Percentiles rank a stretch among this genome's conserved stretches.
Evolutionary conservation across 2,329 filamentous ascomycete genomes (phyloP).

Genomic region (Geosmithia morbida): DNA sequence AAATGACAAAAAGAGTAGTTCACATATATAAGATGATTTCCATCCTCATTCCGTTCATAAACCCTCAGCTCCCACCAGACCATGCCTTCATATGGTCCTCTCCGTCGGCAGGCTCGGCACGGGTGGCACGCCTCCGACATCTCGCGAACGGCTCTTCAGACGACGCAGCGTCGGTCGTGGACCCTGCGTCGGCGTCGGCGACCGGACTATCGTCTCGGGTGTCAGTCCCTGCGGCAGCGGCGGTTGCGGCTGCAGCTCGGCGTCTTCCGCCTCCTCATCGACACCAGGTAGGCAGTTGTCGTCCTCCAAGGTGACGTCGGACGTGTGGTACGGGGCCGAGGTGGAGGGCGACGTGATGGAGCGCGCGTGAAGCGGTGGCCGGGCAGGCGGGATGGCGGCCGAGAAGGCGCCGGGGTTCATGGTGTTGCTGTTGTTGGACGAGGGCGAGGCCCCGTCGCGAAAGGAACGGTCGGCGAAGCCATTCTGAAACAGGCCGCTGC

Average conservation of each 20-base stretch:
- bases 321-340: constrained; percentile 38
- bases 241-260: too few species aligned
- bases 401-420: constrained; percentile 50
- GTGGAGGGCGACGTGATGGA: constrained; percentile 72
- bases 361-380: constrained; percentile 62
- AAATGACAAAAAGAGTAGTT: background rate
- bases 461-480: constrained; percentile 66
- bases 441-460: constrained; percentile 28
- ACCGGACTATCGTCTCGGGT: constrained; percentile 23
- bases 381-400: constrained; percentile 20
- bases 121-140: constrained; percentile 19
- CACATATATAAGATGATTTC: background rate
- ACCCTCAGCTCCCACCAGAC: too few species aligned
- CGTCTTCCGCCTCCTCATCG: constrained; percentile 65
- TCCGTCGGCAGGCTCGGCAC: constrained; percentile 12
- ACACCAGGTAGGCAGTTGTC: constrained; percentile 63
- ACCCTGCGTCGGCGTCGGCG: constrained; percentile 40
- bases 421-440: constrained; percentile 30
- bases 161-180: constrained; percentile 29
- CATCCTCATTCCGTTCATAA: too few species aligned
- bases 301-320: constrained; percentile 47
- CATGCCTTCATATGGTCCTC: background rate
- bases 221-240: constrained; percentile 4
- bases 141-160: constrained; percentile 15
- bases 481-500: constrained; percentile 71